Evolutionary conservation across 1,284 basidiomycete genomes (phyloP).

Genomic region (Sphagnurus paluster): DNA sequence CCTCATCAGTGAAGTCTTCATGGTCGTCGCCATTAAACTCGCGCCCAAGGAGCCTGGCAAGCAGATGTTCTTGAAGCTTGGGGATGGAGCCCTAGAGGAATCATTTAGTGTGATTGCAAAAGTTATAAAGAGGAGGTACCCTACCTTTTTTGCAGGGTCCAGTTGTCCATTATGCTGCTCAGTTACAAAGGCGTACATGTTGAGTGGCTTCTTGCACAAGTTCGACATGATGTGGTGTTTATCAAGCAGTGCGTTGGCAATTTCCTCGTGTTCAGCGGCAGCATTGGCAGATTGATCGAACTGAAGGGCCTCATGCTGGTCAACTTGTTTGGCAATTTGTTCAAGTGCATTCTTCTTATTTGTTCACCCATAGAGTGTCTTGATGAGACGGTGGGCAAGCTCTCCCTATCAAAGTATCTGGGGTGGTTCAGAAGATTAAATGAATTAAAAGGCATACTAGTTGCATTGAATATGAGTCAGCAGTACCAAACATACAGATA

Average conservation of each 20-base stretch:
- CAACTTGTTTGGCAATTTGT: conserved; percentile 21
- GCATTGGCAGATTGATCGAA: neutral
- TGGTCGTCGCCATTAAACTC: conserved; percentile 17
- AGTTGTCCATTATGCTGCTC: conserved; percentile 1
- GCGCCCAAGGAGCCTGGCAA: conserved; percentile 13
- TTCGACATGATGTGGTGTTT: conserved; percentile 21
- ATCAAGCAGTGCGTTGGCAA: neutral
- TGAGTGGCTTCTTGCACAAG: conserved; percentile 11
- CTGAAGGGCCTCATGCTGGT: neutral
- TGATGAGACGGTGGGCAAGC: conserved; percentile 27
- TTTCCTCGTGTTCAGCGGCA: neutral
- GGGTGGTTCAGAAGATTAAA: conserved; percentile 2
- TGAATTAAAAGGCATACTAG: conserved; percentile 17
- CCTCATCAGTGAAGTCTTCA: conserved; percentile 15
- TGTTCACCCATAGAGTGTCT: conserved; percentile 24
- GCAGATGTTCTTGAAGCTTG: conserved; percentile 22
- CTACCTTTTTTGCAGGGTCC: conserved; percentile 21
- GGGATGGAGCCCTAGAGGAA: conserved; percentile 16
- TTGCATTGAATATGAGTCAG: conserved; percentile 31
- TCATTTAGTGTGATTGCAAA: neutral
- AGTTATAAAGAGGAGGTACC: neutral
- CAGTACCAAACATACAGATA: conserved; percentile 32
- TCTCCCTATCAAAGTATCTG: conserved; percentile 25
- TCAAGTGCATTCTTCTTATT: conserved; percentile 26
- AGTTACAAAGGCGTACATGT: conserved; percentile 16